A percentile compares a stretch with the other conserved stretches of the same genome.
phyloP scores from a whole-genome alignment of 202 grass and related monocot species.

The Eragrostis tef region DNA sequence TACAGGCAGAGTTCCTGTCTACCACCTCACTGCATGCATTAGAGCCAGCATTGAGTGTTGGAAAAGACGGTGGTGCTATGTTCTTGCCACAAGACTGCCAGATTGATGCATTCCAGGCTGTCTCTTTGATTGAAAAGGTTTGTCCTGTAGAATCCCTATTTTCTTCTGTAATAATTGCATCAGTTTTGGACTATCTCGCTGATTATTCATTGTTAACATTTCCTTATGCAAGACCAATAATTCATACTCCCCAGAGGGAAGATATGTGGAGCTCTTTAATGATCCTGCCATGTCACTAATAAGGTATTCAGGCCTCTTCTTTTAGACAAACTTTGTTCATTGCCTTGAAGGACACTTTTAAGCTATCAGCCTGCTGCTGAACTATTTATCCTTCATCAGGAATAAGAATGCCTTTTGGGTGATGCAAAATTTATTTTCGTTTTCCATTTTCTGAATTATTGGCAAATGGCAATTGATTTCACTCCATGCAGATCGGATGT shows the following conservation, averaged over 20 bases:
- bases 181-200: neutral
- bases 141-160: conserved; percentile 4
- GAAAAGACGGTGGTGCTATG: conserved; percentile 73
- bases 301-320: conserved; percentile 59
- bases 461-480: conserved; percentile 6
- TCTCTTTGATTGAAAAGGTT: conserved; percentile 93
- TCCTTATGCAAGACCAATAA: conserved; percentile 66
- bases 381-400: conserved; percentile 2
- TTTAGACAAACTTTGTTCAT: conserved; percentile 35
- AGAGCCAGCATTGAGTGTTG: conserved; percentile 71
- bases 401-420: conserved; percentile 6
- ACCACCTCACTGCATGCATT: conserved; percentile 53
- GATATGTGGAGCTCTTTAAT: conserved; percentile 85
- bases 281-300: conserved; percentile 76
- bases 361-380: conserved; percentile 15
- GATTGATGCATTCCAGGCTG: conserved; percentile 71
- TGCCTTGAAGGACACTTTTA: conserved; percentile 9
- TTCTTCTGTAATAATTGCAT: conserved; percentile 25
- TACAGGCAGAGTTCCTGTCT: conserved; percentile 69
- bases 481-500: conserved; percentile 64
- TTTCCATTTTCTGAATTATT: conserved; percentile 10
- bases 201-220: conserved; percentile 11
- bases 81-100: conserved; percentile 78
- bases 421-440: neutral
- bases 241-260: conserved; percentile 66